These are phyloP conservation scores for Fibroporia radiculosa DNA, from an alignment of 768 basidiomycete genomes.

Conservation along the genomic window DNA sequence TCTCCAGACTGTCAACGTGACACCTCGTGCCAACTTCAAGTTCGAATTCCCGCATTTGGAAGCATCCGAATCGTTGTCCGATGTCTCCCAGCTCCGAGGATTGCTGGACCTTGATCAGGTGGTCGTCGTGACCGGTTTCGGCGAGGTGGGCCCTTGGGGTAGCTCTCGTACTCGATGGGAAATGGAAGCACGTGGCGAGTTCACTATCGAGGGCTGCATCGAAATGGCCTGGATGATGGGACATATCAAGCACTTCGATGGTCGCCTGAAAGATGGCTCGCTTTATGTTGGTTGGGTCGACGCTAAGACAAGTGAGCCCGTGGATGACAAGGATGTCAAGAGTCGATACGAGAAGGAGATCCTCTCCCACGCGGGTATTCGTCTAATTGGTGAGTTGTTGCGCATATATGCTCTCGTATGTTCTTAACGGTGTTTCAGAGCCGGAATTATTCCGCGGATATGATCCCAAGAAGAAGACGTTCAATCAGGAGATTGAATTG, in stretches of 20 bases:
- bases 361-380: conserved; percentile 82
- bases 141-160: conserved; percentile 98
- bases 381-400: conserved; percentile 74
- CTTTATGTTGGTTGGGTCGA: conserved; percentile 99
- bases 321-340: conserved; percentile 96
- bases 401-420: background rate
- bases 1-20: conserved; percentile 85
- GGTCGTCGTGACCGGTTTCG: conserved; percentile 92
- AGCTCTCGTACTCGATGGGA: conserved; percentile 98
- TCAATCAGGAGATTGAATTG: conserved; percentile 95
- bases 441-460: conserved; percentile 98
- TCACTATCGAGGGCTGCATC: conserved; percentile 96
- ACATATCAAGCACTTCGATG: conserved; percentile 97
- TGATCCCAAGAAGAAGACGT: conserved; percentile 94
- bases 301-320: conserved; percentile 83
- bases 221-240: conserved; percentile 99
- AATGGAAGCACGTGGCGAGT: conserved; percentile 97
- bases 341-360: conserved; percentile 94
- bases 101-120: conserved; percentile 95
- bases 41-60: conserved; percentile 92
- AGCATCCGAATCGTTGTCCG: conserved; percentile 52
- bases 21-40: conserved; percentile 97
- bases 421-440: conserved; percentile 42
- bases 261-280: conserved; percentile 86
- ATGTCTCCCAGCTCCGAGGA: conserved; percentile 75